Percentiles rank a stretch among this genome's conserved stretches.
phyloP scores from a whole-genome alignment of 352 stramenopile genomes.

The Pythium phragmitis region DNA sequence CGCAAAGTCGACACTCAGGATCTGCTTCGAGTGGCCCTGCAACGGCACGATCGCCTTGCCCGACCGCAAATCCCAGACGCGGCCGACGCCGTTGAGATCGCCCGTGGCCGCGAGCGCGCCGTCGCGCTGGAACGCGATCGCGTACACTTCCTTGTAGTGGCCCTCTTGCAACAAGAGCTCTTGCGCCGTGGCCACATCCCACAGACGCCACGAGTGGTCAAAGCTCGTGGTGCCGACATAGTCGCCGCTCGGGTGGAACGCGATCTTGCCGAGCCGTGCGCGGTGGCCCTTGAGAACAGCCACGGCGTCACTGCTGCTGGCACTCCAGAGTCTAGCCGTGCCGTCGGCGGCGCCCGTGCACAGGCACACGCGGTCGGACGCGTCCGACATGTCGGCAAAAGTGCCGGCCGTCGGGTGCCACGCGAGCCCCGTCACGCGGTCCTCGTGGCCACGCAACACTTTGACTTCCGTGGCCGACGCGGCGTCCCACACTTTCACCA shows the following conservation, averaged over 20 bases:
- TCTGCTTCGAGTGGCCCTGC: conserved; percentile 94
- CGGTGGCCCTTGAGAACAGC: conserved; percentile 71
- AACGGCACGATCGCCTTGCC: conserved; percentile 90
- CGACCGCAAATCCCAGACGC: conserved; percentile 96
- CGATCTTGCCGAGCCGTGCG: conserved; percentile 81
- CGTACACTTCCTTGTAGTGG: conserved; percentile 94
- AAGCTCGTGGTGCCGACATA: conserved; percentile 95
- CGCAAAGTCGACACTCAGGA: conserved; percentile 93
- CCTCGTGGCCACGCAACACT: conserved; percentile 84
- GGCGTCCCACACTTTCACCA: conserved; percentile 94
- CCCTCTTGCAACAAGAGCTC: conserved; percentile 96
- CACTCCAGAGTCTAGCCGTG: conserved; percentile 77
- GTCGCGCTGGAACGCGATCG: conserved; percentile 95
- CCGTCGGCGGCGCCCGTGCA: conserved; percentile 78
- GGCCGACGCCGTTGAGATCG: conserved; percentile 93
- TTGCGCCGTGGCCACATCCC: conserved; percentile 92
- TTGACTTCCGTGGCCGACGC: conserved; percentile 59
- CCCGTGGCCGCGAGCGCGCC: conserved; percentile 92
- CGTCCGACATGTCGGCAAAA: conserved; percentile 65
- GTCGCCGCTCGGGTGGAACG: conserved; percentile 93
- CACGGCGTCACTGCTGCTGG: conserved; percentile 44
- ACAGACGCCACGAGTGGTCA: conserved; percentile 98
- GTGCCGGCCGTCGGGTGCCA: conserved; percentile 59
- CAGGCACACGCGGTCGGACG: conserved; percentile 55
- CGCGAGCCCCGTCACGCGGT: conserved; percentile 85